phyloP scores from a whole-genome alignment of 2,329 filamentous ascomycete genomes.

The Apiospora marii region DNA sequence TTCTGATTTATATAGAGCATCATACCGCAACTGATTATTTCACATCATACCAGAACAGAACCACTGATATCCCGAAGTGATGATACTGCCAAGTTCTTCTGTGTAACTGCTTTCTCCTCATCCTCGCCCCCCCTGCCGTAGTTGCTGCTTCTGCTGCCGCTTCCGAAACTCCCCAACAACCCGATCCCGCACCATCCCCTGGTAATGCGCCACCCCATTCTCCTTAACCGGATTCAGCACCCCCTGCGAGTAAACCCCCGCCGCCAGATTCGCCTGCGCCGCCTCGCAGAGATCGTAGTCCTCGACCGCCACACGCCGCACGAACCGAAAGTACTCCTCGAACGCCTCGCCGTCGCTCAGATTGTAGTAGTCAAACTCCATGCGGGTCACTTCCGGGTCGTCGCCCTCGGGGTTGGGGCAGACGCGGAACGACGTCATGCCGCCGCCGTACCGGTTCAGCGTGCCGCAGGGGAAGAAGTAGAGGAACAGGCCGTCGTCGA shows the following conservation, averaged over 20 bases:
- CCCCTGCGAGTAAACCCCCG: slow-evolving; percentile 61
- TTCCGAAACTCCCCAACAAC: slow-evolving; percentile 35
- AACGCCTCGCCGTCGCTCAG: slow-evolving; percentile 57
- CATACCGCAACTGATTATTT: too few relatives aligned
- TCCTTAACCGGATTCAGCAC: slow-evolving; percentile 64
- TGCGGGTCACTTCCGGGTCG: slow-evolving; percentile 54
- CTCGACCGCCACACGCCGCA: slow-evolving; percentile 62
- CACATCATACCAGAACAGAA: neutral
- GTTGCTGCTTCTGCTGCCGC: neutral
- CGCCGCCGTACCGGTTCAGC: slow-evolving; percentile 64
- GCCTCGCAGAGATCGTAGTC: slow-evolving; percentile 65
- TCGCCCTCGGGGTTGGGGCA: slow-evolving; percentile 49
- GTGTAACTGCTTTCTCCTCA: neutral
- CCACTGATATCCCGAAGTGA: neutral
- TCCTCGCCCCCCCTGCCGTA: too few relatives aligned
- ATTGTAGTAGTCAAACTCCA: slow-evolving; percentile 69
- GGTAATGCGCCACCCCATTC: slow-evolving; percentile 52
- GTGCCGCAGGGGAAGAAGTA: slow-evolving; percentile 66
- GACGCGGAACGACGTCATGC: slow-evolving; percentile 64
- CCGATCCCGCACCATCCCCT: slow-evolving; percentile 33
- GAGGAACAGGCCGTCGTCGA: slow-evolving; percentile 60
- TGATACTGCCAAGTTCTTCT: neutral
- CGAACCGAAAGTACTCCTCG: slow-evolving; percentile 63
- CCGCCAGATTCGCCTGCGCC: slow-evolving; percentile 60
- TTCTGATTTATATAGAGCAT: too few relatives aligned